Base-by-base conservation (phyloP, 805 yeast genomes). In the Nakazawaea anatomiae region DNA sequence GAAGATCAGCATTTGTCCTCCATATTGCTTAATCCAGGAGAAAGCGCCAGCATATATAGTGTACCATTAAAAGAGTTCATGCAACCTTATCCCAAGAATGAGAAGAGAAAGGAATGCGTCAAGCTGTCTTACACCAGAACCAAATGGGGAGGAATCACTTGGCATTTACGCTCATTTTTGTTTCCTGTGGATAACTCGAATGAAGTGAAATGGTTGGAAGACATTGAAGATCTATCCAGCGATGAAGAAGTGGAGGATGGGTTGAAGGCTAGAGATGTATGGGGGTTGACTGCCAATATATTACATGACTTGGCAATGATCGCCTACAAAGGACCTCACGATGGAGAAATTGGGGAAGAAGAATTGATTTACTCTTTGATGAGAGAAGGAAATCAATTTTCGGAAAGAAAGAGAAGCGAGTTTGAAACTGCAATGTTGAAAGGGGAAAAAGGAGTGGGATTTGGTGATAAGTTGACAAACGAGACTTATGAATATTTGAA, bases 221-320 rank as follows among this genome's bases (percentile, higher is more conserved):
- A 76, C 18, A 72, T 85, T 46, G 79, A 74, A 48, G 82, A 85
- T 56, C 66, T 83, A 31, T 82, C 85, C 25, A 72, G 84, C 0
- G 84, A 80, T 34, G 79, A 76, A 9, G 84, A 77, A 50, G 75
- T 57, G 60, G 79, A 61, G 25, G 32, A 46, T 70, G 36, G 45
- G 4, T 40, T 67, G 42, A 72, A 75, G 50, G 75, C 82, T 39
- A 80, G 86, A 59, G 87, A 85, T 59, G 83, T 87, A 4, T 87
- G 94, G 95, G 95, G 95, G 0, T 67, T 87, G 38, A 87, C 94
- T 0, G 92, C 91, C 2, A 85, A 85, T 60, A 86, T 87, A 8
- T 61, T 87, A n/a, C 87, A 79, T 58, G 92, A 87, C 61, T 60
- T 87, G 31, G 83, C 89, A 1, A 74, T 73, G 51, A 71, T 85